Base-by-base conservation (phyloP, 441 rosid genomes). In the Erysimum pusillum region DNA sequence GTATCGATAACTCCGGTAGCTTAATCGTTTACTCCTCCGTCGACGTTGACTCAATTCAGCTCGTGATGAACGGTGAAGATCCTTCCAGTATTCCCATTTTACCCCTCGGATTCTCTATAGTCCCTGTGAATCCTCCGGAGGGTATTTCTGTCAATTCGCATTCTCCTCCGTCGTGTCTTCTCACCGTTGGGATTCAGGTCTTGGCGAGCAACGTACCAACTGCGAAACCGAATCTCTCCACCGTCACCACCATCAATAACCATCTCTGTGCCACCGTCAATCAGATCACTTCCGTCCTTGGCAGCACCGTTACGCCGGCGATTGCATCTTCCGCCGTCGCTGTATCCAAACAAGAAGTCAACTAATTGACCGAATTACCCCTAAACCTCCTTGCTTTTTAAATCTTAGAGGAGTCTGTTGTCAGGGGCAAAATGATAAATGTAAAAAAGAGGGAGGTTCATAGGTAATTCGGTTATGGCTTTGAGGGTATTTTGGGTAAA, bases 111-210 rank as follows among this genome's bases (percentile, higher is more conserved):
- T 92, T 94, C 82, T 84, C 84, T 17, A 79, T 92, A 38, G 81
- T 87, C 41, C 97, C 98, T 0, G 76, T 72, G 77, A 59, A 49
- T 42, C 34, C 63, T 18, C 63, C 73, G 3, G 60, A 83, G 60
- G 79, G 73, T 44, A 10, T 67, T 57, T 74, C 72, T 15, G 66
- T 60, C 69, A 32, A 51, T 5, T 73, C 67, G 20, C 36, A 5
- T 49, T 61, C 51, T 48, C 79, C 58, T 54, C 74, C 46, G 38
- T 79, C 78, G 45, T 89, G 96, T 71, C 85, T 93, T 8, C 88
- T 95, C 52, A 95, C 98, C 0, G 87, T 91, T 14, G 97, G 94
- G 57, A 88, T 95, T 56, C 97, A 95, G 74, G 94, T 87, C 39
- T 93, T 90, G 2, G 95, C 96, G 46, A 91, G 92, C 83, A 81